Base-by-base conservation (phyloP, 2,329 filamentous ascomycete species). In the Lasiodiplodia sp. region DNA sequence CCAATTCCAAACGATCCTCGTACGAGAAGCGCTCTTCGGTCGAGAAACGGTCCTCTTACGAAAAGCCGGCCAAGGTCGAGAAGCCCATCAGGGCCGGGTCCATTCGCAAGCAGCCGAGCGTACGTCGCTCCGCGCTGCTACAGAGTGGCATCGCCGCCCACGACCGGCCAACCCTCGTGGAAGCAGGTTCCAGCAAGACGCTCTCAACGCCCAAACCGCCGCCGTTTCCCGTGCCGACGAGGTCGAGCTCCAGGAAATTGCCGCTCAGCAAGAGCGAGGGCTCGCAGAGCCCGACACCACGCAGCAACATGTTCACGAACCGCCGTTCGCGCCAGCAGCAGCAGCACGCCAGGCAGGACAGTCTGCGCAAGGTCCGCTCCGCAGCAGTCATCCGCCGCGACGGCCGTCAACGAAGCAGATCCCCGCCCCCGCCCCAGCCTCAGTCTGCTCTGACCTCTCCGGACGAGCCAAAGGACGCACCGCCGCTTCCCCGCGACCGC, bases 161-260 rank as follows among this genome's bases (percentile, higher is more conserved):
- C 72, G 86, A 86, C 69, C 82, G 85, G 57, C 89, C 91, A 58
- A 93, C 86, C 77, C 80, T 88, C 66, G 85, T 83, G 62, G 93
- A 67, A 82, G 83, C 60, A 10, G 52, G 72, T 14, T 78, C 78
- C 12, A 79, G 78, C 44, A 80, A 78, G 69, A 76, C 66, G 21
- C 70, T 58, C 71, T 72, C 65, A 78, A 79, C 69, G 72, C 73
- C 25, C 71, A 75, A 28, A 18, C 78, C 81, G 65, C 94, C 96
- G 34, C 96, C 96, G 0, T 97, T 97, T 82, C 94, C 96, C 0
- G 97, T 99, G 7, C 96, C 96, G 0, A 91, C 90, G 3, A 86
- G 96, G 68, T 92, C 93, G 37, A 98, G 95, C 79, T 99, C 94
- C 6, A 89, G 94, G 69, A 90, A 91, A 74, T 86, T 90, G 25